These are phyloP conservation scores for Colletotrichum somersetense DNA, from an alignment of 2,329 filamentous ascomycete species.

Conservation along the genomic window DNA sequence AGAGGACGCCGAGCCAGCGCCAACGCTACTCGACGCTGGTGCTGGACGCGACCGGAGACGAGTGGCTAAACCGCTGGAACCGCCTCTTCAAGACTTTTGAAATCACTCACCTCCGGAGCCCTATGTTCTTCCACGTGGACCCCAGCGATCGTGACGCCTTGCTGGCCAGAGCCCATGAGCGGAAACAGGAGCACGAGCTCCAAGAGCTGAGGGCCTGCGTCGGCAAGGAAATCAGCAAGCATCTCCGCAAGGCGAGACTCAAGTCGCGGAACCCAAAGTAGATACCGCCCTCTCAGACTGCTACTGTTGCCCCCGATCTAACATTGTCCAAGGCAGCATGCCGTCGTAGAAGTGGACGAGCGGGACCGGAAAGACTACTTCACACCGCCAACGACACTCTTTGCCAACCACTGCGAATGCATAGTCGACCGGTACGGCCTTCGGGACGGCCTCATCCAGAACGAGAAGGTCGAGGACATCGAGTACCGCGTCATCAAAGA, in stretches of 20 bases:
- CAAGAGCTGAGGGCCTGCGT: conserved; percentile 80
- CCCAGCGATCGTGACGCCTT: conserved; percentile 80
- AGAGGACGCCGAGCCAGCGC: conserved; percentile 43
- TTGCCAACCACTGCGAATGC: conserved; percentile 71
- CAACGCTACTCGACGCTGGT: conserved; percentile 61
- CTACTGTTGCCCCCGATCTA: conserved; percentile 23
- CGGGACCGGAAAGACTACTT: conserved; percentile 78
- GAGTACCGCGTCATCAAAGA: conserved; percentile 65
- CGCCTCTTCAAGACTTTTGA: conserved; percentile 75
- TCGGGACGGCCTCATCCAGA: conserved; percentile 65
- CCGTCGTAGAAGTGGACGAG: conserved; percentile 70
- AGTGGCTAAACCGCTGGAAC: conserved; percentile 81
- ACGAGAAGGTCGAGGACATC: conserved; percentile 73
- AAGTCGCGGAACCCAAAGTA: conserved; percentile 42
- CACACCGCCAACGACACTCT: conserved; percentile 72
- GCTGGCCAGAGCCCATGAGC: conserved; percentile 75
- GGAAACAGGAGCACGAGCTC: conserved; percentile 72
- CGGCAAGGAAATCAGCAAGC: conserved; percentile 84
- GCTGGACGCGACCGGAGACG: conserved; percentile 72
- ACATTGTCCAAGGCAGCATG: conserved; percentile 54
- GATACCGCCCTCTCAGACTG: conserved; percentile 31
- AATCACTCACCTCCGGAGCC: conserved; percentile 80
- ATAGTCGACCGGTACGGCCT: conserved; percentile 71
- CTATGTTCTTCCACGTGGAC: conserved; percentile 87
- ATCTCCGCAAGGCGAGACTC: conserved; percentile 68